Evolutionary conservation across 140 eudicot genomes (phyloP).

Genomic region (Erigeron philadelphicus): DNA sequence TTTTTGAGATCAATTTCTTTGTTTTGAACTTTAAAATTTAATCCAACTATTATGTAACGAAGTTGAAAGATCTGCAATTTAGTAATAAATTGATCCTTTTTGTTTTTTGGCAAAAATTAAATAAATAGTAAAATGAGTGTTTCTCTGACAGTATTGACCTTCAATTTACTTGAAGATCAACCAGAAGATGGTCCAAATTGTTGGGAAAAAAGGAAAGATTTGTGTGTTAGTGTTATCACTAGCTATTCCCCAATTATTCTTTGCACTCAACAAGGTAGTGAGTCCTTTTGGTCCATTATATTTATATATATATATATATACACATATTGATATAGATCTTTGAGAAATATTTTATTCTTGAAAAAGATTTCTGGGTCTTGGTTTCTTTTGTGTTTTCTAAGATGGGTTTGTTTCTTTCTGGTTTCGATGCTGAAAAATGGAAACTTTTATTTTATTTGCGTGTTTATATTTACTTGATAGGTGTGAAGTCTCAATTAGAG

Average conservation of each 20-base stretch:
- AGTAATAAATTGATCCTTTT: constrained; percentile 7
- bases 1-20: constrained; percentile 18
- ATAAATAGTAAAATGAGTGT: constrained; percentile 58
- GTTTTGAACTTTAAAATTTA: constrained; percentile 20
- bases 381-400: constrained; percentile 29
- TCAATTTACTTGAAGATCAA: constrained; percentile 94
- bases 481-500: constrained; percentile 87
- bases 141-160: constrained; percentile 82
- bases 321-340: constrained; percentile 28
- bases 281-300: not conserved
- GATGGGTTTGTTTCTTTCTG: constrained; percentile 36
- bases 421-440: constrained; percentile 15
- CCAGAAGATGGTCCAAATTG: constrained; percentile 73
- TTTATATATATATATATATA: not conserved
- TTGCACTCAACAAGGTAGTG: constrained; percentile 87
- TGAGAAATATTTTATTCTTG: not conserved
- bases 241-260: constrained; percentile 84
- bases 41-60: constrained; percentile 29
- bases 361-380: constrained; percentile 28
- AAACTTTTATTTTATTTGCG: not conserved
- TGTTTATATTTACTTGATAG: constrained; percentile 30
- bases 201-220: constrained; percentile 91
- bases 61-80: constrained; percentile 24
- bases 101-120: not conserved
- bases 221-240: constrained; percentile 87